These are phyloP conservation scores for Aspergillus bridgeri DNA, from an alignment of 495 filamentous ascomycete species.

Conservation along the genomic window DNA sequence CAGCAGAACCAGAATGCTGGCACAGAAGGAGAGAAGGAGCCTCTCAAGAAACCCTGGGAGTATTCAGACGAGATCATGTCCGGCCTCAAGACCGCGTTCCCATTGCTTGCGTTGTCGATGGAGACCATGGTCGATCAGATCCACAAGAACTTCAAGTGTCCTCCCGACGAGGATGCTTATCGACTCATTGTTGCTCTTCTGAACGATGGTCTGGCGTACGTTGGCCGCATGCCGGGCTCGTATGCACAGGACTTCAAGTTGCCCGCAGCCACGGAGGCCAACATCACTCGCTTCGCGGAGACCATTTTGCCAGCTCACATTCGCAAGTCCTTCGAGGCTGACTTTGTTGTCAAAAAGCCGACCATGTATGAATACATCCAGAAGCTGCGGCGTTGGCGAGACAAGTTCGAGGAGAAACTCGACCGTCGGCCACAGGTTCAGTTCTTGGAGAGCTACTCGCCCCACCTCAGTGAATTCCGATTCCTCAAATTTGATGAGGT, in stretches of 20 bases:
- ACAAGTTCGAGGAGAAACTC: slow-evolving; percentile 96
- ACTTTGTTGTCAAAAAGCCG: slow-evolving; percentile 90
- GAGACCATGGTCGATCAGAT: slow-evolving; percentile 99
- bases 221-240: slow-evolving; percentile 76
- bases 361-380: slow-evolving; percentile 98
- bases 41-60: slow-evolving; percentile 84
- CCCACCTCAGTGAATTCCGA: slow-evolving; percentile 89
- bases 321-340: slow-evolving; percentile 87
- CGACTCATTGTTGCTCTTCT: slow-evolving; percentile 94
- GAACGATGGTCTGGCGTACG: slow-evolving; percentile 86
- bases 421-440: slow-evolving; percentile 74
- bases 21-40: slow-evolving; percentile 36
- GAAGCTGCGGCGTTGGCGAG: slow-evolving; percentile 91
- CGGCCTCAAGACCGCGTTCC: slow-evolving; percentile 91
- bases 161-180: slow-evolving; percentile 96
- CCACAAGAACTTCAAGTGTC: slow-evolving; percentile 97
- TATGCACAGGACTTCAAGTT: slow-evolving; percentile 91
- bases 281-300: slow-evolving; percentile 95
- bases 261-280: slow-evolving; percentile 83
- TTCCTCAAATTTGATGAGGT: slow-evolving; percentile 99
- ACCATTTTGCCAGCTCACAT: slow-evolving; percentile 92
- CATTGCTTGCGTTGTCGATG: slow-evolving; percentile 93
- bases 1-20: slow-evolving; percentile 27
- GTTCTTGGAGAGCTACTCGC: slow-evolving; percentile 75
- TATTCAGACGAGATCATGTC: slow-evolving; percentile 93